Percentiles rank a stretch among this genome's conserved stretches.
phyloP scores from a whole-genome alignment of 768 basidiomycete genomes.

The Collybia sp. region DNA sequence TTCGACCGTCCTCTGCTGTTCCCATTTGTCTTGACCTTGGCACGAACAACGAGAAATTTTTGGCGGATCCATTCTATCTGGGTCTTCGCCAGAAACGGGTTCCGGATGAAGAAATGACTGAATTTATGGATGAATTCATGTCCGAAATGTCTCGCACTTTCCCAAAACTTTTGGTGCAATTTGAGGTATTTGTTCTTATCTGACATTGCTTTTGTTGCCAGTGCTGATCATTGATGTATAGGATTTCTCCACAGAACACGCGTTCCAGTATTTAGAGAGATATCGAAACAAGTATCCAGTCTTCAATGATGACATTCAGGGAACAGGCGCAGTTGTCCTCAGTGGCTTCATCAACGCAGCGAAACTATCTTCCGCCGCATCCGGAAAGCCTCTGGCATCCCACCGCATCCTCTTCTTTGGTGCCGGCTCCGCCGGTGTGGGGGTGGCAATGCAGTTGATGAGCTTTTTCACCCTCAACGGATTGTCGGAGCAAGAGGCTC shows the following conservation, averaged over 20 bases:
- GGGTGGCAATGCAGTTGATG: slow-evolving; percentile 84
- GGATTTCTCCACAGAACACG: slow-evolving; percentile 92
- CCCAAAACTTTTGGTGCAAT: slow-evolving; percentile 83
- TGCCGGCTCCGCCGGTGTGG: slow-evolving; percentile 89
- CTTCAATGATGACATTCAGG: slow-evolving; percentile 92
- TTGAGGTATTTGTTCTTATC: slow-evolving; percentile 44
- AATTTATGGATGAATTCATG: slow-evolving; percentile 95
- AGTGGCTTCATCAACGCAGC: slow-evolving; percentile 89
- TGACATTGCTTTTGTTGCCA: background rate
- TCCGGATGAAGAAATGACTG: slow-evolving; percentile 59
- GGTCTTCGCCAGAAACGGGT: slow-evolving; percentile 73
- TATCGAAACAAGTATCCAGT: slow-evolving; percentile 74
- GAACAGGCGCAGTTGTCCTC: slow-evolving; percentile 88
- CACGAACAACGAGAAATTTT: slow-evolving; percentile 75
- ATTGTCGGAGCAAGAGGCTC: slow-evolving; percentile 72
- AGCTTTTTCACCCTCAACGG: slow-evolving; percentile 87
- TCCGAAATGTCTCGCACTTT: slow-evolving; percentile 66
- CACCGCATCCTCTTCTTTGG: slow-evolving; percentile 92
- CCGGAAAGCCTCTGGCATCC: slow-evolving; percentile 59
- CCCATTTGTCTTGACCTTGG: slow-evolving; percentile 88
- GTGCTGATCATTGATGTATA: slow-evolving; percentile 17
- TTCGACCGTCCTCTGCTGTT: slow-evolving; percentile 72
- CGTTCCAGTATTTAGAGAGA: slow-evolving; percentile 78
- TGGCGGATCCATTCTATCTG: slow-evolving; percentile 87
- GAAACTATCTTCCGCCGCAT: slow-evolving; percentile 64